Percentiles rank a stretch among this genome's conserved stretches.
phyloP scores from a whole-genome alignment of 495 filamentous ascomycete genomes.

The Talaromyces wortmannii region DNA sequence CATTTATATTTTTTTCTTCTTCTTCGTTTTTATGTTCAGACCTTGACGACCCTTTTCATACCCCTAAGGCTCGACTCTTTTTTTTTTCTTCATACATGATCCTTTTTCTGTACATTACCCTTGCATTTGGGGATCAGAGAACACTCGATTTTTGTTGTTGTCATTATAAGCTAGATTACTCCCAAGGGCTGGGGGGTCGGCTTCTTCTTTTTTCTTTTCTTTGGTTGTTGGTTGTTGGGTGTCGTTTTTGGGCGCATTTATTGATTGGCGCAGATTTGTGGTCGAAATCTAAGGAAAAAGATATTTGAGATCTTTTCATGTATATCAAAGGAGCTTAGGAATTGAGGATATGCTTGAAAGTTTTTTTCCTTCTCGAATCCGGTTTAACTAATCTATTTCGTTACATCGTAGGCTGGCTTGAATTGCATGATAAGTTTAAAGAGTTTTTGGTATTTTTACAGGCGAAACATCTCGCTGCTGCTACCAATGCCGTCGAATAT shows the following conservation, averaged over 20 bases:
- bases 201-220: neutral
- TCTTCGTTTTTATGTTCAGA: neutral
- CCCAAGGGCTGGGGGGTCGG: neutral
- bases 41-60: neutral
- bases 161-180: neutral
- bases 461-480: conserved; percentile 63
- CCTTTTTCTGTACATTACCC: neutral
- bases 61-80: conserved; percentile 8
- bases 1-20: neutral
- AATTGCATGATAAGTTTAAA: neutral
- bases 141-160: neutral
- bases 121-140: neutral
- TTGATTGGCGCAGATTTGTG: neutral
- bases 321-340: neutral
- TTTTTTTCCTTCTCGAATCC: neutral
- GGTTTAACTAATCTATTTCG: neutral
- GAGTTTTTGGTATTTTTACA: conserved; percentile 2
- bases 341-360: neutral
- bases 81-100: neutral
- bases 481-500: conserved; percentile 87
- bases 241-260: neutral
- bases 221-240: neutral
- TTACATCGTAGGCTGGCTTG: neutral
- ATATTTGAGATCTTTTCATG: too few relatives aligned
- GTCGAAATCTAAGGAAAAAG: too few relatives aligned